Conservation (phyloP, 345 rosid species). For the Ceriops zippeliana region DNA sequence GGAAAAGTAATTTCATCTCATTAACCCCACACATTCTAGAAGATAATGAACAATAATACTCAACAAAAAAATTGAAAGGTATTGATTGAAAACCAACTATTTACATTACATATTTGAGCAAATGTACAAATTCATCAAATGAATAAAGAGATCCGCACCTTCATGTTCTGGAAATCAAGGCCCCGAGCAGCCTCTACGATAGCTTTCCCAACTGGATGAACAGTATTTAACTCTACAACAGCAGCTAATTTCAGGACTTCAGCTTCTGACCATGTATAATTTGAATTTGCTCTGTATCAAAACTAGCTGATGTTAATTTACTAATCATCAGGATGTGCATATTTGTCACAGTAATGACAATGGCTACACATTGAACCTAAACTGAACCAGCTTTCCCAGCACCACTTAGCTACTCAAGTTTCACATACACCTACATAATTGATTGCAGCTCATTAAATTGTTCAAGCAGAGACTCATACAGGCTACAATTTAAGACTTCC, state of each 20-base stretch:
- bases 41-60: too few relatives aligned
- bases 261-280: slow-evolving; percentile 47
- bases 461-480: neutral
- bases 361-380: neutral
- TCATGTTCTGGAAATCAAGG: slow-evolving; percentile 41
- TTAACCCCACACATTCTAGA: too few relatives aligned
- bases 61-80: too few relatives aligned
- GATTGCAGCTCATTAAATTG: neutral
- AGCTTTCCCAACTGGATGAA: slow-evolving; percentile 96
- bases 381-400: neutral
- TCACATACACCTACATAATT: neutral
- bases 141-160: slow-evolving; percentile 32
- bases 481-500: neutral
- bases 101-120: neutral
- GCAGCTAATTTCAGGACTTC: slow-evolving; percentile 86
- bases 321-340: slow-evolving; percentile 2
- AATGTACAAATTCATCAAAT: neutral
- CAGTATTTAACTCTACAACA: slow-evolving; percentile 81
- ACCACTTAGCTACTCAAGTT: neutral
- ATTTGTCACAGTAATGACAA: neutral
- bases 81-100: neutral
- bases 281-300: slow-evolving; percentile 45
- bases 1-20: too few relatives aligned
- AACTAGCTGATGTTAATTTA: slow-evolving; percentile 14
- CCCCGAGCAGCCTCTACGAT: slow-evolving; percentile 75